Evolutionary conservation across 2,329 filamentous ascomycete genomes (phyloP).

Genomic region (Emmonsiellopsis sp.): DNA sequence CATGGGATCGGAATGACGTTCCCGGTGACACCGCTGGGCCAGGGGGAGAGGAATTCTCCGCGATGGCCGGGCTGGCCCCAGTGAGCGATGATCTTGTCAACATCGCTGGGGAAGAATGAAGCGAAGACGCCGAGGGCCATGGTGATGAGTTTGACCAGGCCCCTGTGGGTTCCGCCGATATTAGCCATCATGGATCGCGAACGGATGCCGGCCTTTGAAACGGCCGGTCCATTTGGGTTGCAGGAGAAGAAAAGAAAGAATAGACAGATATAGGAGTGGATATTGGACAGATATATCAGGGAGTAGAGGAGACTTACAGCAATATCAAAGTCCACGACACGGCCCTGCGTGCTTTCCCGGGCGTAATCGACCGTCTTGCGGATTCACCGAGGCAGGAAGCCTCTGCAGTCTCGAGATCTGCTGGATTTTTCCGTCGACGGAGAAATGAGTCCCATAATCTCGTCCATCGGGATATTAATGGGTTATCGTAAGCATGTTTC

Average conservation of each 20-base stretch:
- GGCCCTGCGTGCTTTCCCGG: no score
- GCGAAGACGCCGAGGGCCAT: constrained; percentile 28
- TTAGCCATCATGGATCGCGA: not conserved
- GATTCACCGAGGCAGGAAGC: no score
- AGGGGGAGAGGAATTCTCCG: constrained; percentile 25
- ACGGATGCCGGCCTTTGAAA: not conserved
- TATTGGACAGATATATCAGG: no score
- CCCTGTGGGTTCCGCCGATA: constrained; percentile 17
- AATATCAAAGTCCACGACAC: no score
- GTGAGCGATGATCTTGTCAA: constrained; percentile 25
- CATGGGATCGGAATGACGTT: constrained; percentile 42
- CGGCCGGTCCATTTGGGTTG: not conserved
- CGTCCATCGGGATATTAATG: no score
- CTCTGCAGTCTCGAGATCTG: no score
- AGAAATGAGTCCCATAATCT: no score
- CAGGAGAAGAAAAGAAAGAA: not conserved
- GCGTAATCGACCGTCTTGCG: no score
- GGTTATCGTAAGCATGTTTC: no score
- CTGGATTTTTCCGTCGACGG: no score
- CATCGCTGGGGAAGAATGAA: constrained; percentile 34
- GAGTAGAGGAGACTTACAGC: no score
- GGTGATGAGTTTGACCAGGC: constrained; percentile 31
- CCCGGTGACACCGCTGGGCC: constrained; percentile 41
- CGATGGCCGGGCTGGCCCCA: constrained; percentile 33
- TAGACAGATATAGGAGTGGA: no score